These are phyloP conservation scores for Selaginella tamariscina DNA, from an alignment of 75 land plant genomes.

Conservation along the genomic window DNA sequence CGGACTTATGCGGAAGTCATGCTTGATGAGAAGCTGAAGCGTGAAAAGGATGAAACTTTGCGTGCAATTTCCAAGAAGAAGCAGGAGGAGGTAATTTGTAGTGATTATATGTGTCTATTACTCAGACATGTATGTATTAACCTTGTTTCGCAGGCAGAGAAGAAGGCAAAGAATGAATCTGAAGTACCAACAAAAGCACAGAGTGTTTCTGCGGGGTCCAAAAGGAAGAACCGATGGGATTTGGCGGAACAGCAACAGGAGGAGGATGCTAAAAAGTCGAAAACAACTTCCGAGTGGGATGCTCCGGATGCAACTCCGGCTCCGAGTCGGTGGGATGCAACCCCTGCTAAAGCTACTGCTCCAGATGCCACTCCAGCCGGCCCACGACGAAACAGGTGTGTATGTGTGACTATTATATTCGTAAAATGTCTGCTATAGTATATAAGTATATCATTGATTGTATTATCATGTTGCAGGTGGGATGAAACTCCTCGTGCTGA, in stretches of 20 bases:
- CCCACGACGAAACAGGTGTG: slow-evolving; percentile 65
- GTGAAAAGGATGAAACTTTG: slow-evolving; percentile 67
- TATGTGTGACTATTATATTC: too few species aligned
- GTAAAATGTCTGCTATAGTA: too few species aligned
- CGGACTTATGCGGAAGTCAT: slow-evolving; percentile 90
- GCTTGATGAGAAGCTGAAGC: slow-evolving; percentile 59
- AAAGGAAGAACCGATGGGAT: slow-evolving; percentile 96
- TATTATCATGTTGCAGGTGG: too few species aligned
- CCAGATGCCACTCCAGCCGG: slow-evolving; percentile 66
- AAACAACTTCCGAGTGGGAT: slow-evolving; percentile 69
- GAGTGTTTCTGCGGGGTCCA: slow-evolving; percentile 20
- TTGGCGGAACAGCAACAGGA: slow-evolving; percentile 37
- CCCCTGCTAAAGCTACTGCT: slow-evolving; percentile 57
- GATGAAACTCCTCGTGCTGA: slow-evolving; percentile 96
- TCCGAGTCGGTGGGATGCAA: slow-evolving; percentile 84
- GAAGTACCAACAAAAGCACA: slow-evolving; percentile 20
- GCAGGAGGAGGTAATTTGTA: slow-evolving; percentile 74
- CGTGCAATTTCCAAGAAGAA: slow-evolving; percentile 57
- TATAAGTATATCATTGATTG: too few species aligned
- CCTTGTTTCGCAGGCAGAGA: slow-evolving; percentile 35
- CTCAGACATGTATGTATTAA: too few species aligned
- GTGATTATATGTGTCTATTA: too few species aligned
- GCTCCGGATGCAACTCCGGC: slow-evolving; percentile 85
- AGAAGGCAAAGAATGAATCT: slow-evolving; percentile 25
- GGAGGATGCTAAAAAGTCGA: slow-evolving; percentile 39